Conservation (phyloP, 208 protist genomes). For the Acanthamoeba castellanii region DNA sequence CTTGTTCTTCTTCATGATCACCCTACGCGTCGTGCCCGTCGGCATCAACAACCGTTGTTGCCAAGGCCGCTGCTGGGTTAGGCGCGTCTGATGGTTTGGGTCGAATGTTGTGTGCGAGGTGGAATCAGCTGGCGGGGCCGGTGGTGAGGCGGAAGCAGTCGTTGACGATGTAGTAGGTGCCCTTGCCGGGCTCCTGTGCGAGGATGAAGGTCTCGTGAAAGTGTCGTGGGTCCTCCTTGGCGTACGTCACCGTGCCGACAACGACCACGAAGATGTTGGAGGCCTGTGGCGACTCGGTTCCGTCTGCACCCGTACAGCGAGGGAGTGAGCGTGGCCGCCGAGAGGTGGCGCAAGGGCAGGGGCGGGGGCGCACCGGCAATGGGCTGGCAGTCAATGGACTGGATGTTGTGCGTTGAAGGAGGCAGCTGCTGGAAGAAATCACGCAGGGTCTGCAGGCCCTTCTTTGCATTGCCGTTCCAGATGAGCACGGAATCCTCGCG, state of each 20-base stretch:
- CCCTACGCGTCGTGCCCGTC: too few relatives aligned
- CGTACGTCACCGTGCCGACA: slow-evolving; percentile 44
- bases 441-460: slow-evolving; percentile 25
- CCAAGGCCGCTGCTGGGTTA: too few relatives aligned
- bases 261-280: slow-evolving; percentile 62
- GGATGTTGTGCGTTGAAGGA: slow-evolving; percentile 48
- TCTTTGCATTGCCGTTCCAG: slow-evolving; percentile 65
- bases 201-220: slow-evolving; percentile 70
- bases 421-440: slow-evolving; percentile 70
- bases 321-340: background rate
- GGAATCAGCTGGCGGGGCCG: background rate
- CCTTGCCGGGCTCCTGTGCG: slow-evolving; percentile 33
- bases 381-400: slow-evolving; percentile 61
- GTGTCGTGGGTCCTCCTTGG: slow-evolving; percentile 56
- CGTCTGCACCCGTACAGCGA: background rate
- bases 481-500: slow-evolving; percentile 37
- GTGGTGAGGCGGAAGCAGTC: slow-evolving; percentile 68
- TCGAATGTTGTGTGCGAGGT: too few relatives aligned
- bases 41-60: too few relatives aligned
- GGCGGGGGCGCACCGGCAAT: background rate
- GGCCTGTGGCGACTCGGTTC: background rate
- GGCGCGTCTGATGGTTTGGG: too few relatives aligned
- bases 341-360: too few relatives aligned
- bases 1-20: too few relatives aligned
- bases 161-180: slow-evolving; percentile 70